Evolutionary conservation across 768 basidiomycete genomes (phyloP), one percentile per base, ranked within the genome.

Genomic region (Mycena rebaudengoi): DNA sequence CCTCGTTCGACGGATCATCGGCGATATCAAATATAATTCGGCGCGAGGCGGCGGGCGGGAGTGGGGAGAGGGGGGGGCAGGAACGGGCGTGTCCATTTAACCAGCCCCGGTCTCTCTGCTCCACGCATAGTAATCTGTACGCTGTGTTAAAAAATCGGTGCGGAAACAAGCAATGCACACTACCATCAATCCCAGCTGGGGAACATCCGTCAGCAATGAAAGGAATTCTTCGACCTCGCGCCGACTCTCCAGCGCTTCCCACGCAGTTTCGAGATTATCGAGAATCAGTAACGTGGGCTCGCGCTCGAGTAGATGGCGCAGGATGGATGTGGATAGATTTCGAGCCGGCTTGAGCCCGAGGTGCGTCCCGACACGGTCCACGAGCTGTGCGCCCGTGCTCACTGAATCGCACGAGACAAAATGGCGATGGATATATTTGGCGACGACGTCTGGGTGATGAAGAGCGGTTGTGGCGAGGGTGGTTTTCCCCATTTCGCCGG

Each of bases 81-180:
- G 39, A 54, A 54, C 3, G 52, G 52, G 20, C 52, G 52, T 1
- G 37, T 54, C 52, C 52, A 54, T 32, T 54, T 54, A 2, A 43
- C 40, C 20, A 40, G 40, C 26, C n/a, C 52, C 12, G 52, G 52
- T 8, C 52, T 23, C 21, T 54, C 52, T 13, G 39, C 37, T 14
- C 52, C 52, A 20, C 52, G 52, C 52, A 53, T 53, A 7, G 51
- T 53, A 18, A 53, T 13, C 51, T 53, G 35, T n/a, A n/a, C n/a
- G n/a, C n/a, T n/a, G n/a, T n/a, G n/a, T n/a, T n/a, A 10, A 49
- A 20, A 35, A 39, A 52, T 39, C 18, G 39, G 37, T 14, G 18
- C 21, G 16, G 10, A 23, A 7, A 5, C 16, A 28, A 18, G 18
- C 20, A 40, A 25, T 33, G 25, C 5, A 51, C 8, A n/a, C 35